phyloP scores from a whole-genome alignment of 2,329 filamentous ascomycete species.

The Berkeleyomyces basicola region DNA sequence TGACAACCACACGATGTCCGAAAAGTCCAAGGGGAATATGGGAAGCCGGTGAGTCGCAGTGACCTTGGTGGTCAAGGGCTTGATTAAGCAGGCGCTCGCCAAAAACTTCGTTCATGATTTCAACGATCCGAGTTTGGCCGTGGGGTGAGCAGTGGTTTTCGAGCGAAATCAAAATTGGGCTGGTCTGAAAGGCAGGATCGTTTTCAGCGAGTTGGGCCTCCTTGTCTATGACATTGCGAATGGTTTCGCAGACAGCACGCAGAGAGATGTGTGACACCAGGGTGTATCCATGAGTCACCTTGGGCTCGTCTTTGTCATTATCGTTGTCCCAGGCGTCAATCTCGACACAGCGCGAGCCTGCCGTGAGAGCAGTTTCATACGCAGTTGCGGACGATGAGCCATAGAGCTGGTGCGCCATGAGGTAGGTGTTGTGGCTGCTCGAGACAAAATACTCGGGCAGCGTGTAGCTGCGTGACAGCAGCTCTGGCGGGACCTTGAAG shows the following conservation, averaged over 20 bases:
- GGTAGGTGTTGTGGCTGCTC: constrained; percentile 58
- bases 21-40: constrained; percentile 44
- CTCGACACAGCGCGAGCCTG: constrained; percentile 53
- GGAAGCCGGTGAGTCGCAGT: constrained; percentile 28
- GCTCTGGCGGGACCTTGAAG: constrained; percentile 35
- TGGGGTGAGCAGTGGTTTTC: constrained; percentile 48
- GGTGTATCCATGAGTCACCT: constrained; percentile 55
- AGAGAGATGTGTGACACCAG: constrained; percentile 50
- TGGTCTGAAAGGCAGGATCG: constrained; percentile 25
- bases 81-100: constrained; percentile 42
- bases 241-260: constrained; percentile 47
- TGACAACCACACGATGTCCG: constrained; percentile 46
- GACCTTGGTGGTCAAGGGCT: constrained; percentile 33
- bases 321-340: constrained; percentile 57
- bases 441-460: constrained; percentile 57
- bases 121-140: constrained; percentile 43
- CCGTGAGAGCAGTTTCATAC: constrained; percentile 44
- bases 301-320: constrained; percentile 44
- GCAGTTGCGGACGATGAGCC: constrained; percentile 44
- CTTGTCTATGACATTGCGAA: constrained; percentile 43
- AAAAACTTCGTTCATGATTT: constrained; percentile 50
- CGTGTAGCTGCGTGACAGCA: constrained; percentile 41
- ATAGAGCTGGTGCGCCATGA: constrained; percentile 52
- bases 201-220: constrained; percentile 29
- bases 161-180: constrained; percentile 47